Percentiles rank a stretch among this genome's conserved stretches.
phyloP scores from a whole-genome alignment of 495 filamentous ascomycete genomes.

The Penicillium herquei region DNA sequence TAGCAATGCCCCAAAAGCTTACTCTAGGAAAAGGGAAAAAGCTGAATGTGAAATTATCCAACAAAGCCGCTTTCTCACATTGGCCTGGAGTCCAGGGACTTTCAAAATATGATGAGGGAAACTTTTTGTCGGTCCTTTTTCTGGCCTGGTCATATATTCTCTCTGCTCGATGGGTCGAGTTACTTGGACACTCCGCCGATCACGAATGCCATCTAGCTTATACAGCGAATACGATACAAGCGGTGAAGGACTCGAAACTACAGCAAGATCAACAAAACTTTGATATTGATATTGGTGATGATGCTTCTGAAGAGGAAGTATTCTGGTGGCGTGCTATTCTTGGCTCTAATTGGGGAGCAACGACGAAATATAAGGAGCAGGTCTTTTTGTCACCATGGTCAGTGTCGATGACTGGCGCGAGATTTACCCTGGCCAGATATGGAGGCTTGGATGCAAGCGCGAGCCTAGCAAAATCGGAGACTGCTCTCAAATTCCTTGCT shows the following conservation, averaged over 20 bases:
- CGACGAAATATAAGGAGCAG: conserved; percentile 19
- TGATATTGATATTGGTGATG: conserved; percentile 21
- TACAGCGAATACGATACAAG: background rate
- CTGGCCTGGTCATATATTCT: conserved; percentile 31
- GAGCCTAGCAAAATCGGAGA: conserved; percentile 12
- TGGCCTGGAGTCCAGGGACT: no score
- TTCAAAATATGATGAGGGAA: conserved; percentile 15
- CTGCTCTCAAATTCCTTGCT: conserved; percentile 25
- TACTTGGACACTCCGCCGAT: conserved; percentile 18
- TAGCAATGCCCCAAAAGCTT: no score
- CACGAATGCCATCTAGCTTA: conserved; percentile 19
- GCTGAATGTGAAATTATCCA: no score
- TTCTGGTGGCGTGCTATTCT: conserved; percentile 23
- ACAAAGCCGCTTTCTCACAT: no score
- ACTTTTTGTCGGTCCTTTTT: conserved; percentile 22
- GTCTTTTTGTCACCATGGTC: conserved; percentile 32
- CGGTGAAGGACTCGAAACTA: background rate
- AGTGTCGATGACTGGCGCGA: conserved; percentile 3
- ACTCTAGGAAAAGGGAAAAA: no score
- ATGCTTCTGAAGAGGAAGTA: conserved; percentile 16
- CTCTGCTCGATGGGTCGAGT: conserved; percentile 26
- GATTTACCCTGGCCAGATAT: conserved; percentile 3
- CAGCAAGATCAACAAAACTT: conserved; percentile 2
- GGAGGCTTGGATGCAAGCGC: background rate
- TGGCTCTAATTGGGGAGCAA: conserved; percentile 18